Evolutionary conservation across 2,329 filamentous ascomycete genomes (phyloP).

Genomic region (Thelonectria olida): DNA sequence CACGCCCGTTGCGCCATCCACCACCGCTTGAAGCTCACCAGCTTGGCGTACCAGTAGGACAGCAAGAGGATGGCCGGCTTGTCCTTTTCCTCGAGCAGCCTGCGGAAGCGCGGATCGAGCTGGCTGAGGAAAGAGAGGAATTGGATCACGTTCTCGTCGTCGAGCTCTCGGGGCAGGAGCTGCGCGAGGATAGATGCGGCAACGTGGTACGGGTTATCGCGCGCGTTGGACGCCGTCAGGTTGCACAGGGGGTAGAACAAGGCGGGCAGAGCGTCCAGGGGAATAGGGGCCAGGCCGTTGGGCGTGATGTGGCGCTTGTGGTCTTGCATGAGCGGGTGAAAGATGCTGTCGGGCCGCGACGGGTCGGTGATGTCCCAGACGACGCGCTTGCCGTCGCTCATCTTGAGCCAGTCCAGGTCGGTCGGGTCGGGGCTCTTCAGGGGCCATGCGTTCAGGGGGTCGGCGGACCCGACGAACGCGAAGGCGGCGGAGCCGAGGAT

Average conservation of each 20-base stretch:
- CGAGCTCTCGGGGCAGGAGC: slow-evolving; percentile 47
- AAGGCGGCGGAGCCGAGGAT: slow-evolving; percentile 58
- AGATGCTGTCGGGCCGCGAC: slow-evolving; percentile 56
- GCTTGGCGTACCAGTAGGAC: slow-evolving; percentile 65
- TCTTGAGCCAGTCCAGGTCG: slow-evolving; percentile 67
- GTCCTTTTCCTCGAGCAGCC: slow-evolving; percentile 60
- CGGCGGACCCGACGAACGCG: slow-evolving; percentile 52
- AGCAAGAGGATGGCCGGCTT: slow-evolving; percentile 62
- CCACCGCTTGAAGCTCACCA: slow-evolving; percentile 54
- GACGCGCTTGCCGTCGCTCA: slow-evolving; percentile 64
- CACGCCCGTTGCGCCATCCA: slow-evolving; percentile 57
- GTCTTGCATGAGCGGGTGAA: slow-evolving; percentile 43
- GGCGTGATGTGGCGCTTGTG: slow-evolving; percentile 11
- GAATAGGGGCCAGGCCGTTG: slow-evolving; percentile 21
- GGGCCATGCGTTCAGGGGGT: slow-evolving; percentile 64
- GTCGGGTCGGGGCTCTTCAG: slow-evolving; percentile 50
- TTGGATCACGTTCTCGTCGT: slow-evolving; percentile 51
- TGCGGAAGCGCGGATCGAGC: slow-evolving; percentile 54
- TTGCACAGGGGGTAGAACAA: slow-evolving; percentile 44
- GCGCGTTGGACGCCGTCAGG: slow-evolving; percentile 28
- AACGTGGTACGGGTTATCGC: slow-evolving; percentile 45
- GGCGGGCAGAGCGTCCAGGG: slow-evolving; percentile 40
- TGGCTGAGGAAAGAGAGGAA: slow-evolving; percentile 59
- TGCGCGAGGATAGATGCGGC: slow-evolving; percentile 49
- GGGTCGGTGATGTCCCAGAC: slow-evolving; percentile 63